phyloP scores from a whole-genome alignment of 805 yeast species.

The Schwanniomyces vanrijiae region DNA sequence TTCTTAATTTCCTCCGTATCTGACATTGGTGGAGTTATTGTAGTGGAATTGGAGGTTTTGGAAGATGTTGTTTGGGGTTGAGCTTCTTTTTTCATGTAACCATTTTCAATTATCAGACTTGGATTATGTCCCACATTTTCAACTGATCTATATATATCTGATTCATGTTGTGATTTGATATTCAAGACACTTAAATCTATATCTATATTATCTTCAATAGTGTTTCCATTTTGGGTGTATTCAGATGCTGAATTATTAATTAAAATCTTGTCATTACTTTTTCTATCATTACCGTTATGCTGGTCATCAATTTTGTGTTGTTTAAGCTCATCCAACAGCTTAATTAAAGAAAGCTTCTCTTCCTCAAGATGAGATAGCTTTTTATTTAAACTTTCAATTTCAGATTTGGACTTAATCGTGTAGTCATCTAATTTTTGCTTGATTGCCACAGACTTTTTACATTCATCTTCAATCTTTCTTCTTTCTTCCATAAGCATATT shows the following conservation, averaged over 20 bases:
- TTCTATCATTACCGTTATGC: background rate
- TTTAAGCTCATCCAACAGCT: background rate
- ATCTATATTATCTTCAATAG: background rate
- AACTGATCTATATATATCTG: background rate
- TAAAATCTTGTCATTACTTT: background rate
- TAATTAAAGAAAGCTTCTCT: background rate
- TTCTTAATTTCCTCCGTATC: conserved; percentile 3
- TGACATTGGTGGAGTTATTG: conserved; percentile 2
- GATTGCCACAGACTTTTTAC: conserved; percentile 11
- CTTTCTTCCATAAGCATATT: conserved; percentile 10
- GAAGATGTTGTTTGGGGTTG: background rate
- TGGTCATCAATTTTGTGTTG: background rate
- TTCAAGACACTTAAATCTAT: background rate
- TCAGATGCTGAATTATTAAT: background rate
- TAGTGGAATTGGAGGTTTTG: background rate
- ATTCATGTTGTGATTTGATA: background rate
- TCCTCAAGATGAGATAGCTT: background rate
- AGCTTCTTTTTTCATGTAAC: background rate
- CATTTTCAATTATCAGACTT: background rate
- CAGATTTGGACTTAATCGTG: background rate
- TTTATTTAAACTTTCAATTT: conserved; percentile 4
- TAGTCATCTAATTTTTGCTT: conserved; percentile 12
- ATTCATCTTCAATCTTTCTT: conserved; percentile 16
- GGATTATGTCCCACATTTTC: background rate
- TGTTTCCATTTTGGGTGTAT: background rate